phyloP scores from a whole-genome alignment of 805 yeast genomes.

The Lipomyces anomalus region DNA sequence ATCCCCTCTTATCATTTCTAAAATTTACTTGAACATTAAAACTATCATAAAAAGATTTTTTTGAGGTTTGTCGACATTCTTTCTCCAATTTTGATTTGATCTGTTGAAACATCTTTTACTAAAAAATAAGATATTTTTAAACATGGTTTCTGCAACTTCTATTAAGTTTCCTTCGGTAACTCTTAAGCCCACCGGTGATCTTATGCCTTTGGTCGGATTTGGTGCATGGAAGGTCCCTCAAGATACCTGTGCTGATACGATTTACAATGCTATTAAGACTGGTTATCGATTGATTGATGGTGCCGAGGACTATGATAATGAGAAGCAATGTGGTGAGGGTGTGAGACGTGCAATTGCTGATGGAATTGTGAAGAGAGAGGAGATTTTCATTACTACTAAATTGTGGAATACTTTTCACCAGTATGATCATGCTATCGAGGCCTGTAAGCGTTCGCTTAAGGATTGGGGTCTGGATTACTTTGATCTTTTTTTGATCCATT shows the following conservation, averaged over 20 bases:
- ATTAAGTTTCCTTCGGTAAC: too few species aligned
- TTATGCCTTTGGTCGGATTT: conserved; percentile 70
- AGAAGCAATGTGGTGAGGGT: conserved; percentile 61
- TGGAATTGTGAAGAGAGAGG: conserved; percentile 66
- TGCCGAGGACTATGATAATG: conserved; percentile 66
- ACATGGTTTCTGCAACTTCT: too few species aligned
- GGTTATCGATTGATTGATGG: conserved; percentile 76
- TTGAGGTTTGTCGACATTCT: too few species aligned
- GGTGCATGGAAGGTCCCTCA: conserved; percentile 78
- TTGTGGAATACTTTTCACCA: conserved; percentile 79
- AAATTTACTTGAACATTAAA: too few species aligned
- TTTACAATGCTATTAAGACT: conserved; percentile 74
- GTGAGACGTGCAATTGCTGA: conserved; percentile 57
- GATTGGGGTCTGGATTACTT: conserved; percentile 72
- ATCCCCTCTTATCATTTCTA: too few species aligned
- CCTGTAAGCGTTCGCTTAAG: conserved; percentile 54
- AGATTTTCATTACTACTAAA: conserved; percentile 71
- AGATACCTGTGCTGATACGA: conserved; percentile 57
- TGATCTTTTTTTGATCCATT: conserved; percentile 78
- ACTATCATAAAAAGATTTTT: too few species aligned
- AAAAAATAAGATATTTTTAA: too few species aligned
- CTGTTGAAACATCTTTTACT: too few species aligned
- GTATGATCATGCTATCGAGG: conserved; percentile 56
- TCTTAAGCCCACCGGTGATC: conserved; percentile 46
- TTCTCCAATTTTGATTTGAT: too few species aligned